These are phyloP conservation scores for Botrytis elliptica DNA, from an alignment of 2,329 filamentous ascomycete species.

Conservation along the genomic window DNA sequence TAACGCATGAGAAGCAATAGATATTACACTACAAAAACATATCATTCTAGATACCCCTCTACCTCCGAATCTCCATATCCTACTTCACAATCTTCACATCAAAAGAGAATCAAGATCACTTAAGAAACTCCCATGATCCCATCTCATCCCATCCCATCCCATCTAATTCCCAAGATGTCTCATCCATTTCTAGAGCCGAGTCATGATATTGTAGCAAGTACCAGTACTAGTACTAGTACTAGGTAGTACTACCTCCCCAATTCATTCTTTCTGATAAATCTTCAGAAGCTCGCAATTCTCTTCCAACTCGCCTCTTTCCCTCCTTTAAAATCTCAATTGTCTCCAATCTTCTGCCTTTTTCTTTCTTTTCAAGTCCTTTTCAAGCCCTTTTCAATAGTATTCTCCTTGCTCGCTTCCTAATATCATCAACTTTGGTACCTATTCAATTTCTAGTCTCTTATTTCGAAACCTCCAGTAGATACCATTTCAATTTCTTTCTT, in stretches of 20 bases:
- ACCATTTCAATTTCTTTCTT: neutral
- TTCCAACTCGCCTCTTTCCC: neutral
- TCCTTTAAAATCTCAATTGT: neutral
- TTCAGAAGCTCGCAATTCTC: neutral
- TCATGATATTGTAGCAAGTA: neutral
- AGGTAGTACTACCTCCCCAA: neutral
- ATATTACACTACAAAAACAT: accelerated
- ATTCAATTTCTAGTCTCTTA: neutral
- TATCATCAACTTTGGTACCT: neutral
- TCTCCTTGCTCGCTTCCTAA: neutral
- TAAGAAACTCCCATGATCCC: no score
- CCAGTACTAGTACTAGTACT: neutral
- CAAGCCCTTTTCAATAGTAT: accelerated
- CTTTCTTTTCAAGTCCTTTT: neutral
- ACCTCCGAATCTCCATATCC: no score
- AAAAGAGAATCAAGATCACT: no score
- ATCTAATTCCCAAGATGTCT: no score
- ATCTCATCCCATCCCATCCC: no score
- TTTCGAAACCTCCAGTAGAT: neutral
- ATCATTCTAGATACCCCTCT: no score
- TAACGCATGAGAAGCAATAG: no score
- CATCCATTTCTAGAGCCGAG: neutral
- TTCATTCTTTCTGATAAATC: no score
- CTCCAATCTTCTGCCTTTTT: neutral
- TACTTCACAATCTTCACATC: no score